Base-by-base conservation (phyloP, 768 basidiomycete species). In the Trichaptum fuscoviolaceum region DNA sequence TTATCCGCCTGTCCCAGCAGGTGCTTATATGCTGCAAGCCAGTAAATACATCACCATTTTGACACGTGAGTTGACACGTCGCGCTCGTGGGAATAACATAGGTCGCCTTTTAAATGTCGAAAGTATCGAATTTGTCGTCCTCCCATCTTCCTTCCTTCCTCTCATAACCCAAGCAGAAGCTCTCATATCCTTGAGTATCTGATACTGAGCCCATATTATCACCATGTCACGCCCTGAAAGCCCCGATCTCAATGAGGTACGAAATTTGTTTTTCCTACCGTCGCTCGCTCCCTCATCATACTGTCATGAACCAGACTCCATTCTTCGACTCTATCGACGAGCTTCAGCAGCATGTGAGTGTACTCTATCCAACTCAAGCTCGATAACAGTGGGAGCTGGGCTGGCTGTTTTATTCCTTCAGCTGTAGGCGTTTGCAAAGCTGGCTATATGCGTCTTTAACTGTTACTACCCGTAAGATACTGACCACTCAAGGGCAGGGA, bases 291-390 rank as follows among this genome's bases (percentile, higher is more conserved):
- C 30, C 10, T 61, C 20, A 25, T 60, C 58, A 25, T 15, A 23
- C 59, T 61, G 3, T 34, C 15, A 25, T 34, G 57, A 3, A 3
- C 59, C 24, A 90, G 88, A 74, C 77, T 0, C 80, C 84, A 7
- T 90, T 83, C 75, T 93, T 93, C 70, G 91, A 92, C 72, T 87
- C 79, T 24, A 84, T 93, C n/a, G 92, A 93, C 70, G 92, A 93
- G 69, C 87, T 93, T 17, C 92, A 93, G 72, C 88, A 91, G 70
- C 89, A 93, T 73, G 92, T 89, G 71, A 34, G 83, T 64, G 25
- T 62, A 3, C n/a, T 7, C 24, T 52, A 4, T 52, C 23, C 4
- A 4, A 52, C 23, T 20, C 30, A 26, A 30, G 10, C 66, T 58
- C 65, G 65, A 60, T 35, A 61, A 27, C 52, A 52, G 63, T 68